Conservation (phyloP, 129 eudicot species). For the Mikania micrantha region DNA sequence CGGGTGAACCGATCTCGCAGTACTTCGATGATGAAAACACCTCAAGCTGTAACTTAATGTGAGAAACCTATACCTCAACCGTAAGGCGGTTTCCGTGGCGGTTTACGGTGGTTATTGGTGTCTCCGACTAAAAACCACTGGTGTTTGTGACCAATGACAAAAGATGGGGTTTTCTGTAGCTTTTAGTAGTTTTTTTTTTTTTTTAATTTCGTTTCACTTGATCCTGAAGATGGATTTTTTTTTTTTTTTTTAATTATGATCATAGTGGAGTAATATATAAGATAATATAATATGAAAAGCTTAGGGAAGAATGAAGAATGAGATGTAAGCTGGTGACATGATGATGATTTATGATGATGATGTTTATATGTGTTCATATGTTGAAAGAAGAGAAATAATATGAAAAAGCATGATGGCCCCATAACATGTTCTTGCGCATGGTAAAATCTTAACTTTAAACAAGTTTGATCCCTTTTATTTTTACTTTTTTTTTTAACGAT, state of each 20-base stretch:
- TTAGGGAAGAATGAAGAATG: slow-evolving; percentile 25
- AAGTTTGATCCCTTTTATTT: neutral
- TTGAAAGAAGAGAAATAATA: slow-evolving; percentile 30
- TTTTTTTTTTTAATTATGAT: slow-evolving; percentile 27
- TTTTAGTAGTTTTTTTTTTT: slow-evolving; percentile 25
- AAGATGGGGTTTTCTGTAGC: slow-evolving; percentile 20
- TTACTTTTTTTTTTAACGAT: too few species aligned
- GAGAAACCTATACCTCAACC: slow-evolving; percentile 18
- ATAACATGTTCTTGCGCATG: neutral
- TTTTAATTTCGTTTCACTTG: slow-evolving; percentile 23
- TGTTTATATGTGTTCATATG: slow-evolving; percentile 35
- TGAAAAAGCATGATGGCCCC: neutral
- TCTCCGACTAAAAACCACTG: neutral
- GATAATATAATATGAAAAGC: slow-evolving; percentile 27
- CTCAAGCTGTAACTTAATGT: slow-evolving; percentile 78
- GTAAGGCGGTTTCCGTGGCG: slow-evolving; percentile 2
- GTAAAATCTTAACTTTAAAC: neutral
- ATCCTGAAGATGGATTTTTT: slow-evolving; percentile 30
- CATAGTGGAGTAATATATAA: slow-evolving; percentile 34
- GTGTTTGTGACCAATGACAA: slow-evolving; percentile 33
- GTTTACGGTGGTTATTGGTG: slow-evolving; percentile 13
- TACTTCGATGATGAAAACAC: slow-evolving; percentile 83
- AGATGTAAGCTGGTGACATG: slow-evolving; percentile 21
- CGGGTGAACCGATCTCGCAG: slow-evolving; percentile 47
- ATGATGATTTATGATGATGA: slow-evolving; percentile 14